Conservation (phyloP, 352 stramenopile species). For the Nothophytophthora sp. region DNA sequence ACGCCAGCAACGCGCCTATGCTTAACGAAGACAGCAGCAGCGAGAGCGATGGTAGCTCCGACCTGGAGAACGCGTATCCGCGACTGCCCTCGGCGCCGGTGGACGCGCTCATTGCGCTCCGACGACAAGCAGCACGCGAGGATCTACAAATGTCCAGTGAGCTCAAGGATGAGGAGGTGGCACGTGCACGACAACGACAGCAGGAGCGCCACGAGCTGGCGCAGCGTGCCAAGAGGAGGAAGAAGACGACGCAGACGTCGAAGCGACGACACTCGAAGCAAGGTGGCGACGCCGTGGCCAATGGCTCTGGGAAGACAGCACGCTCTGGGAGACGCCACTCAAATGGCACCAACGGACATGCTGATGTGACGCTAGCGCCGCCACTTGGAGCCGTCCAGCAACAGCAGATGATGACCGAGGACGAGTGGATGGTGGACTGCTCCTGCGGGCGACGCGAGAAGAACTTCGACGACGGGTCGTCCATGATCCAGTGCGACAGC, state of each 20-base stretch:
- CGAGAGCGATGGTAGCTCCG: conserved; percentile 60
- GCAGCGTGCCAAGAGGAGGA: conserved; percentile 35
- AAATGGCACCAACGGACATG: conserved; percentile 13
- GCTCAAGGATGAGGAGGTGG: conserved; percentile 40
- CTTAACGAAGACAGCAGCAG: conserved; percentile 36
- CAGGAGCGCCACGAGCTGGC: conserved; percentile 38
- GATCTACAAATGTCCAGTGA: conserved; percentile 51
- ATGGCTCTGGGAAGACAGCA: conserved; percentile 4
- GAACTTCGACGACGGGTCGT: conserved; percentile 62
- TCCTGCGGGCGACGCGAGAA: conserved; percentile 48
- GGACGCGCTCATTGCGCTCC: conserved; percentile 53
- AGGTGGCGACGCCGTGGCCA: conserved; percentile 25
- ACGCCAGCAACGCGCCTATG: conserved; percentile 35
- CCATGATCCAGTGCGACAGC: conserved; percentile 67
- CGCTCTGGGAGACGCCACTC: conserved; percentile 7
- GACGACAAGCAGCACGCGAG: conserved; percentile 52
- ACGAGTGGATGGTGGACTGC: conserved; percentile 66
- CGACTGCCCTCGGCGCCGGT: conserved; percentile 54
- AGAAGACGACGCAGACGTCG: conserved; percentile 15
- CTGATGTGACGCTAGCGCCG: conserved; percentile 2
- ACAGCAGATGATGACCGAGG: conserved; percentile 20
- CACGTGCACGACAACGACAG: conserved; percentile 32
- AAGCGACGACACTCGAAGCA: conserved; percentile 30
- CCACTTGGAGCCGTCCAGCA: conserved; percentile 1
- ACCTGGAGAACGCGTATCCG: conserved; percentile 67